Conservation (phyloP, 208 protist species). For the Leptomonas seymouri region DNA sequence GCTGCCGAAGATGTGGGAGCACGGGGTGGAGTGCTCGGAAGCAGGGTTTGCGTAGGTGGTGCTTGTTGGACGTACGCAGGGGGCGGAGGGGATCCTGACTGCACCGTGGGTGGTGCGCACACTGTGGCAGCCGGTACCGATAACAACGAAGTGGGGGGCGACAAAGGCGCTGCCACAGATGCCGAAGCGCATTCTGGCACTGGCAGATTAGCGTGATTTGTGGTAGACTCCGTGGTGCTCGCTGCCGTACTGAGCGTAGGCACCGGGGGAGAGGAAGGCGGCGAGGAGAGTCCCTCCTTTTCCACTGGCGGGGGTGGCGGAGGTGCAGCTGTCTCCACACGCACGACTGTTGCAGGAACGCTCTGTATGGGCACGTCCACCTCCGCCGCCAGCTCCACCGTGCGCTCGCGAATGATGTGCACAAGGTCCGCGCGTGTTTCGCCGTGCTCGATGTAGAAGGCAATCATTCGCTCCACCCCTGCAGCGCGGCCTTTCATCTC, state of each 20-base stretch:
- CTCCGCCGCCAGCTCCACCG: conserved; percentile 36
- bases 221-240: background rate
- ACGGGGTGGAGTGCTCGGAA: background rate
- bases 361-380: conserved; percentile 28
- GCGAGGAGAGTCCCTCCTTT: background rate
- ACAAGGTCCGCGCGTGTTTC: conserved; percentile 37
- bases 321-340: background rate
- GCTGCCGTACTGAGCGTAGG: background rate
- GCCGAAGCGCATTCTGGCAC: background rate
- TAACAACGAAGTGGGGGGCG: too few relatives aligned
- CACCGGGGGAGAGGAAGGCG: background rate
- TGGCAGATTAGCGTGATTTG: background rate
- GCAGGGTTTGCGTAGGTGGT: background rate
- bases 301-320: background rate
- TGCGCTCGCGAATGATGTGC: conserved; percentile 29
- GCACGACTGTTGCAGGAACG: conserved; percentile 19
- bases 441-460: conserved; percentile 30
- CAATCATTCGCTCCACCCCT: conserved; percentile 31
- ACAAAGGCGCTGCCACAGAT: too few relatives aligned
- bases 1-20: background rate
- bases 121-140: background rate
- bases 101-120: background rate
- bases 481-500: conserved; percentile 37
- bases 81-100: background rate
- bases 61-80: background rate